These are phyloP conservation scores for Gigaspora rosea DNA, from an alignment of 192 early-diverging fungal species.

Conservation along the genomic window DNA sequence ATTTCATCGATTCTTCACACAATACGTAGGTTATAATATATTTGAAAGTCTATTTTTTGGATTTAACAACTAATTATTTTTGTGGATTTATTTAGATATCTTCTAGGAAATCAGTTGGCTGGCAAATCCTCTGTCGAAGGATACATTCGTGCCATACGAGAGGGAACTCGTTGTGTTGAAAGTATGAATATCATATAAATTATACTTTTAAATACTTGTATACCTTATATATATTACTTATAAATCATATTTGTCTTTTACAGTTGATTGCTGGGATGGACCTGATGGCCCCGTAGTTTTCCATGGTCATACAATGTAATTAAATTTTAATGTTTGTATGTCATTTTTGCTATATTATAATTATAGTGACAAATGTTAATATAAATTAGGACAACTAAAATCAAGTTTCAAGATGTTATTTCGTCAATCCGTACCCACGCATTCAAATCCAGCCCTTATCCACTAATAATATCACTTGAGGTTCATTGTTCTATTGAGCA, in stretches of 20 bases:
- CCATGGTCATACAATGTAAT: conserved; percentile 73
- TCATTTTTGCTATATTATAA: background rate
- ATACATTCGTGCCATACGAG: conserved; percentile 83
- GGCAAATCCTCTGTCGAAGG: conserved; percentile 80
- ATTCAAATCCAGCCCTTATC: conserved; percentile 80
- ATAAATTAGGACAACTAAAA: conserved; percentile 63
- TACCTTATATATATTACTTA: too few relatives aligned
- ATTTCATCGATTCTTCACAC: conserved; percentile 86
- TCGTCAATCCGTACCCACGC: conserved; percentile 84
- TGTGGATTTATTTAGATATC: conserved; percentile 46
- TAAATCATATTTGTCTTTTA: background rate
- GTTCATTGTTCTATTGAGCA: conserved; percentile 75
- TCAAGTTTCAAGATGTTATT: conserved; percentile 81
- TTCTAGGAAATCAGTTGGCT: conserved; percentile 80
- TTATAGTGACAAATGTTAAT: background rate
- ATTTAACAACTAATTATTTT: too few relatives aligned
- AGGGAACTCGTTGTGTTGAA: conserved; percentile 87
- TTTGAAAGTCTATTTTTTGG: background rate
- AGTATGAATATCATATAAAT: conserved; percentile 38
- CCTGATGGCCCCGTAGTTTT: conserved; percentile 77
- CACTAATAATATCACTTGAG: conserved; percentile 84
- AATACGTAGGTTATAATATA: conserved; percentile 60
- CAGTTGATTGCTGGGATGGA: conserved; percentile 94
- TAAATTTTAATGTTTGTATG: too few relatives aligned
- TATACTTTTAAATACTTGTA: too few relatives aligned